Percentiles rank a stretch among this genome's conserved stretches.
These are phyloP conservation scores for Lonicera japonica DNA, from an alignment of 129 eudicot species.

Conservation along the genomic window DNA sequence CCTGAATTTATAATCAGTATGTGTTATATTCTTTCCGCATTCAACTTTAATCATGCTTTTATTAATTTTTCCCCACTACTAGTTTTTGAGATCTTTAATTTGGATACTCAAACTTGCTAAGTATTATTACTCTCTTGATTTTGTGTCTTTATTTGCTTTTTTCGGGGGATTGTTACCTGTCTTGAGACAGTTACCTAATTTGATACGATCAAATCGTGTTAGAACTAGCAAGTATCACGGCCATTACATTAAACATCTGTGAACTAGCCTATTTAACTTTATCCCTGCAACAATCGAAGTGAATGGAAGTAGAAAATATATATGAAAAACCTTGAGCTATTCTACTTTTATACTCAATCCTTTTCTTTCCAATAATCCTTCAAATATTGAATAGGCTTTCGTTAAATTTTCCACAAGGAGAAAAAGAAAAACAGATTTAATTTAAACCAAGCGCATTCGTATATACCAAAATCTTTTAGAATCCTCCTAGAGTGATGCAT, in stretches of 20 bases:
- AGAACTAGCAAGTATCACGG: too few species aligned
- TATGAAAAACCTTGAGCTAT: too few species aligned
- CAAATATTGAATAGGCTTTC: too few species aligned
- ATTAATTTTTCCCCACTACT: neutral
- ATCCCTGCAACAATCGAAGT: too few species aligned
- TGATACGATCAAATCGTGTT: neutral
- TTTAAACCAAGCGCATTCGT: too few species aligned
- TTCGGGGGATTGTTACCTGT: neutral
- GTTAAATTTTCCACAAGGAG: too few species aligned
- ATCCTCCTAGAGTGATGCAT: too few species aligned
- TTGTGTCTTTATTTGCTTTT: neutral
- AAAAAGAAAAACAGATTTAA: too few species aligned
- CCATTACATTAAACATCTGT: too few species aligned
- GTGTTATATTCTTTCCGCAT: slow-evolving; percentile 11
- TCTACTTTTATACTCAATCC: neutral
- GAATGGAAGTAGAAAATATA: too few species aligned
- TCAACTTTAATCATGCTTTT: neutral
- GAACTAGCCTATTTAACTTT: too few species aligned
- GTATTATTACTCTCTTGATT: neutral
- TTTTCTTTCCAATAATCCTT: neutral
- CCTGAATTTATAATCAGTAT: slow-evolving; percentile 70
- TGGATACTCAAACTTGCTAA: neutral
- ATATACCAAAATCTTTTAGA: too few species aligned
- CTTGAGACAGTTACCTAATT: neutral
- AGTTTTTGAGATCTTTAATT: slow-evolving; percentile 7